Conservation (phyloP, 768 basidiomycete species). For the Lactarius quietus region DNA sequence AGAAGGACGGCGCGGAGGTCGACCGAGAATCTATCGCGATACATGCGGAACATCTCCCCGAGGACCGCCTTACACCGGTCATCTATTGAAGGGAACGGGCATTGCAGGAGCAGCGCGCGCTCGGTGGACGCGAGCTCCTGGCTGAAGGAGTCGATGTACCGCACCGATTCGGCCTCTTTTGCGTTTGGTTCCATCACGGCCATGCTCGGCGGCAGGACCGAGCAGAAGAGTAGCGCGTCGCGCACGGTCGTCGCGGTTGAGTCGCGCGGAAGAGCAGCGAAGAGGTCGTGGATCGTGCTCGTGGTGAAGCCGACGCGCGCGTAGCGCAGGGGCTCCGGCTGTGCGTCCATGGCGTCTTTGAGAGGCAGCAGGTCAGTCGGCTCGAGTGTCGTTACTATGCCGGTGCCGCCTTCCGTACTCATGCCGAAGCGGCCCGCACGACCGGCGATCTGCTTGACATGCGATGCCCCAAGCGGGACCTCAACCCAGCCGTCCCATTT, state of each 20-base stretch:
- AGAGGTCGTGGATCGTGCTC: constrained; percentile 31
- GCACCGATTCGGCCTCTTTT: constrained; percentile 34
- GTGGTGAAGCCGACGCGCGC: constrained; percentile 45
- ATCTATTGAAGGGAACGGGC: constrained; percentile 56
- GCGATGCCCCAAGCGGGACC: constrained; percentile 56
- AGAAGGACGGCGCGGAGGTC: constrained; percentile 39
- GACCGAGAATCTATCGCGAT: constrained; percentile 41
- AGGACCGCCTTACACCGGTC: constrained; percentile 34
- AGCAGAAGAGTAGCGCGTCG: constrained; percentile 48
- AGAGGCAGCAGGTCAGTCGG: constrained; percentile 60
- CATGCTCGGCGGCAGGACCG: constrained; percentile 43
- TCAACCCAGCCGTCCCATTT: constrained; percentile 54
- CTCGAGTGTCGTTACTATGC: constrained; percentile 71
- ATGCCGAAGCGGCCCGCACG: constrained; percentile 88
- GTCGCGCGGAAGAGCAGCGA: constrained; percentile 43
- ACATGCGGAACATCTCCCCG: constrained; percentile 41
- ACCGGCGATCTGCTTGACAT: constrained; percentile 92
- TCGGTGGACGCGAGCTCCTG: constrained; percentile 43
- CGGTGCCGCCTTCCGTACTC: constrained; percentile 55
- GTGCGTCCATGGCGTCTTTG: constrained; percentile 47
- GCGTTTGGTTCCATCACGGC: constrained; percentile 35
- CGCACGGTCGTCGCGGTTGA: constrained; percentile 42
- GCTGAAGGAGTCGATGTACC: constrained; percentile 43
- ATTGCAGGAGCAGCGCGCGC: constrained; percentile 43
- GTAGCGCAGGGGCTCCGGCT: constrained; percentile 47